Base-by-base conservation (phyloP, 208 protist species). In the Acanthamoeba sp. region DNA sequence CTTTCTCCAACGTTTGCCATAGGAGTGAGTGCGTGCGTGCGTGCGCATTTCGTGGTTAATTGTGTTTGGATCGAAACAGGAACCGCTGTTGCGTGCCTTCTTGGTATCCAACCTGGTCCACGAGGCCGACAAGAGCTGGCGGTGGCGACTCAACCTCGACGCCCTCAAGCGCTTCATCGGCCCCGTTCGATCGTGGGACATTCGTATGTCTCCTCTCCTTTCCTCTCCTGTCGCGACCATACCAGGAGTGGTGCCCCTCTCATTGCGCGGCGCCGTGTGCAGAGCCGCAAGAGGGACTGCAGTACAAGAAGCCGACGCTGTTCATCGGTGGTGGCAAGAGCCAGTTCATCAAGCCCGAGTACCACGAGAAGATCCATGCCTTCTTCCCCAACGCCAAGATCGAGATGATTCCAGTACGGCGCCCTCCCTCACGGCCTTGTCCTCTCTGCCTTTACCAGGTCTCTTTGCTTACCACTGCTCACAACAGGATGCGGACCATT, bases 321-420 rank as follows among this genome's bases (percentile, higher is more conserved):
- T 93, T 93, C 32, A 42, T 93, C 40, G 64, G 88, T 16, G 88
- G 88, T 3, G 50, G n/a, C n/a, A 93, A 93, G 64, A 93, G 88
- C 59, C 20, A 52, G 24, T 93, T 64, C 38, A 78, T 93, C 64
- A 40, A 14, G 32, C 64, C 57, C 64, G 55, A 71, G 10, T 55
- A 71, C 29, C 62, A 93, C 40, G 62, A 71, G 0, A 12, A 34
- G 29, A 93, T 93, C 62, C 36, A 27, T 18, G 22, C 20, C 36
- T 78, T 93, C 62, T 93, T 93, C 88, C 88, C 88, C 36, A 93
- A 93, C 27, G 88, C 88, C n/a, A 45, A 93, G 62, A 93, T 93
- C 36, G 66, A 52, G 40, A 93, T 78, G 88, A 78, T 93, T 18
- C 73, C 73, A 14, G 73, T 84, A 84, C 42, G 36, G 2, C 34